These are phyloP conservation scores for Purpureocillium takamizusanense DNA, from an alignment of 2,329 filamentous ascomycete genomes.

Conservation along the genomic window DNA sequence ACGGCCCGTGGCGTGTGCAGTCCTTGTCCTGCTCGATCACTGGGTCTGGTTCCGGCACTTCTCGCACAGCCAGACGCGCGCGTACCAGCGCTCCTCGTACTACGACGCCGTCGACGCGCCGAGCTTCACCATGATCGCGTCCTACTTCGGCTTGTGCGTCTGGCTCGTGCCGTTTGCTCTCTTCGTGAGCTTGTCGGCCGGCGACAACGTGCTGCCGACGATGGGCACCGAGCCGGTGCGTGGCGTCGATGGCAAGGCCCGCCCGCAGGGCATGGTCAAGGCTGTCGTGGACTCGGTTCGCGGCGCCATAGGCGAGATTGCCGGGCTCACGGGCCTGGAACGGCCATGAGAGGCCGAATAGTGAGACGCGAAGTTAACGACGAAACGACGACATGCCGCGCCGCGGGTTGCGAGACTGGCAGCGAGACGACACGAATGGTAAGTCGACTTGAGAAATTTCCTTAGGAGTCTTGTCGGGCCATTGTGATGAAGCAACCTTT, in stretches of 20 bases:
- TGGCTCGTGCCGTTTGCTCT: constrained; percentile 94
- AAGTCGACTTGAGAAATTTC: no score
- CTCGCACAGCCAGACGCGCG: constrained; percentile 50
- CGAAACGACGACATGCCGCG: background rate
- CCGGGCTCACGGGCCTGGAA: constrained; percentile 15
- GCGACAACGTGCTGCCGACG: constrained; percentile 88
- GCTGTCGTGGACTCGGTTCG: constrained; percentile 51
- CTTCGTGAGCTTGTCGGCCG: constrained; percentile 88
- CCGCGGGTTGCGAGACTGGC: no score
- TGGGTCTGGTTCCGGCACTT: constrained; percentile 96
- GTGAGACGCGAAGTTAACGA: background rate
- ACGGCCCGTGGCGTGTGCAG: constrained; percentile 27
- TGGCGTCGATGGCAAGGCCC: constrained; percentile 35
- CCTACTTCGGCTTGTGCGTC: constrained; percentile 91
- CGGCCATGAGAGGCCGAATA: constrained; percentile 8
- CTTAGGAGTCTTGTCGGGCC: background rate
- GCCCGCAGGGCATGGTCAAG: constrained; percentile 58
- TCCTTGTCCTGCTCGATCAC: constrained; percentile 80
- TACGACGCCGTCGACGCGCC: constrained; percentile 60
- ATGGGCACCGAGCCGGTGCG: constrained; percentile 62
- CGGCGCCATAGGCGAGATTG: constrained; percentile 39
- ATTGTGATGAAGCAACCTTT: constrained; percentile 29
- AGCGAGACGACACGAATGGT: no score
- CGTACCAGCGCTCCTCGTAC: constrained; percentile 50
- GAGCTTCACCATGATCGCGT: constrained; percentile 87